A percentile compares a stretch with the other conserved stretches of the same genome.
phyloP scores from a whole-genome alignment of 768 basidiomycete genomes.

The Mycena albidolilacea region DNA sequence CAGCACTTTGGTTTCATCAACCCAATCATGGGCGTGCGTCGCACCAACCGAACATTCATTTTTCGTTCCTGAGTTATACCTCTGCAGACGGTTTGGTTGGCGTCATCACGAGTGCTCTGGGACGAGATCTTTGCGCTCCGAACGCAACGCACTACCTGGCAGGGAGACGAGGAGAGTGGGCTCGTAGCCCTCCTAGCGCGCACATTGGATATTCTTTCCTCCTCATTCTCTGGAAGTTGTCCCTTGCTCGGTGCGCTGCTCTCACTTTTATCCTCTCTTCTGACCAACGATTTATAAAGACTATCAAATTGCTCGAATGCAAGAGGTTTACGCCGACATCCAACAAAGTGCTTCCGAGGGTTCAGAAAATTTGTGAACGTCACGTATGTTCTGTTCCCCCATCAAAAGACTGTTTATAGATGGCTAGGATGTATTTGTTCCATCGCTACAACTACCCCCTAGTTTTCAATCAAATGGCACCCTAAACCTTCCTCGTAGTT shows the following conservation, averaged over 20 bases:
- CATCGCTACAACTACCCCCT: not conserved
- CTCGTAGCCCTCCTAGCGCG: not conserved
- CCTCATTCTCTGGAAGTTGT: not conserved
- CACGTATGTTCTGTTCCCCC: too few relatives aligned
- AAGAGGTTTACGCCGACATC: constrained; percentile 10
- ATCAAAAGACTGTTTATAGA: too few relatives aligned
- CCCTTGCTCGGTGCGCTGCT: constrained; percentile 12
- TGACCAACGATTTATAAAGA: not conserved
- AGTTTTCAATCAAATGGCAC: constrained; percentile 10
- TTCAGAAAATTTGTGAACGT: not conserved
- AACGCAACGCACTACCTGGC: not conserved
- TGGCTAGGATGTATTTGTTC: too few relatives aligned
- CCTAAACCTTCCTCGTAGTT: constrained; percentile 29
- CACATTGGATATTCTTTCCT: not conserved
- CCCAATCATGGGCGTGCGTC: constrained; percentile 49
- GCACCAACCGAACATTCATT: too few relatives aligned
- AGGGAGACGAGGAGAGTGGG: not conserved
- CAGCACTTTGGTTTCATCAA: constrained; percentile 43
- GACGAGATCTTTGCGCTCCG: constrained; percentile 4
- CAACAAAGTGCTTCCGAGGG: not conserved
- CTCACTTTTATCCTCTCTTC: not conserved
- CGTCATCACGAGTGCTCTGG: constrained; percentile 8
- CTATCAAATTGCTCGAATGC: constrained; percentile 22
- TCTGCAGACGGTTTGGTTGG: constrained; percentile 19
- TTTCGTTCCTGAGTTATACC: not conserved